Evolutionary conservation across 2,329 filamentous ascomycete species (phyloP).

Genomic region (Teratosphaeria epicoccoides): DNA sequence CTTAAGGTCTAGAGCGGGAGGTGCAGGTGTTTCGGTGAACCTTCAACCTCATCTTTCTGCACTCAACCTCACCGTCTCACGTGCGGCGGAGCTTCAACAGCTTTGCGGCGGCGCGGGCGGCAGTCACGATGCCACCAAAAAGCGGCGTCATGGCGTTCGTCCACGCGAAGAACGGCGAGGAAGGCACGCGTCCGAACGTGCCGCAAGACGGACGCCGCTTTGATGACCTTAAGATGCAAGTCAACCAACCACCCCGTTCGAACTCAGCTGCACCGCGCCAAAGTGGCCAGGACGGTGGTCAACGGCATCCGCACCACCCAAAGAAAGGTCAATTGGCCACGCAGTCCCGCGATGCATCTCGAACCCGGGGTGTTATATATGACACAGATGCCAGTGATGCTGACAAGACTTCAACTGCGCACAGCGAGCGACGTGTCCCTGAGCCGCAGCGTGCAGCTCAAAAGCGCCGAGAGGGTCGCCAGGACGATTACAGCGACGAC

Average conservation of each 20-base stretch:
- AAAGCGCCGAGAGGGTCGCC: neutral
- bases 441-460: neutral
- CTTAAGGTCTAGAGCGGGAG: too few relatives aligned
- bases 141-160: neutral
- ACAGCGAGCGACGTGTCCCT: neutral
- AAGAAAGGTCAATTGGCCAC: neutral
- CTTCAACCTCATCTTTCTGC: neutral
- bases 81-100: slow-evolving; percentile 2
- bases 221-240: neutral
- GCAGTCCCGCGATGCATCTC: neutral
- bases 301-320: neutral
- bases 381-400: slow-evolving; percentile 30
- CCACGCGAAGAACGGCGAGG: neutral
- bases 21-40: neutral
- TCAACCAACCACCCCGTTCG: neutral
- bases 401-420: slow-evolving; percentile 23
- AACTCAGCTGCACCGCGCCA: neutral
- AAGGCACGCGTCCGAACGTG: neutral
- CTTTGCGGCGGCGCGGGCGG: slow-evolving; percentile 3
- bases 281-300: neutral
- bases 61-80: neutral
- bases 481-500: neutral
- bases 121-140: neutral
- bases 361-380: slow-evolving; percentile 13
- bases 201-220: neutral